Percentiles rank a stretch among this genome's conserved stretches.
Evolutionary conservation across 257 asterid genomes (phyloP).

Genomic region (Gardenia jasminoides): DNA sequence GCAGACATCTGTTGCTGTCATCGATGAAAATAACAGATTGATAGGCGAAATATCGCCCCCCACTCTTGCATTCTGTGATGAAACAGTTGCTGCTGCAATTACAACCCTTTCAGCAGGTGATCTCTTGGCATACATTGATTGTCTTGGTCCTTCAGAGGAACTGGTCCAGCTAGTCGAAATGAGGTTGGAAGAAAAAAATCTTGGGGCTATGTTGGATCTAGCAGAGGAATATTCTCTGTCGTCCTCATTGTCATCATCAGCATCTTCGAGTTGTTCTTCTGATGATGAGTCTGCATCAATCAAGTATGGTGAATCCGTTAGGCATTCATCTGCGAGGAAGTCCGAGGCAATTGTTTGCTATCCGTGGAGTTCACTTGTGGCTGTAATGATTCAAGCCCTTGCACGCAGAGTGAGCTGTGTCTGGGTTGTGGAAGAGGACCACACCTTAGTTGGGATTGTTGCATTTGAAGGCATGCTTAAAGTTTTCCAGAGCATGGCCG

Average conservation of each 20-base stretch:
- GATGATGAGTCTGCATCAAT: conserved; percentile 53
- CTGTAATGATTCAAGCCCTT: conserved; percentile 80
- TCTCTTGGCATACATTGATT: conserved; percentile 69
- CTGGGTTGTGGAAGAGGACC: conserved; percentile 75
- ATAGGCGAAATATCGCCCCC: conserved; percentile 77
- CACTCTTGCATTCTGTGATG: conserved; percentile 68
- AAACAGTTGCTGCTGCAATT: conserved; percentile 63
- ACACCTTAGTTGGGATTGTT: conserved; percentile 58
- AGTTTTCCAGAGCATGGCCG: conserved; percentile 43
- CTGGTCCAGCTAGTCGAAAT: conserved; percentile 53
- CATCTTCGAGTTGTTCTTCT: conserved; percentile 62
- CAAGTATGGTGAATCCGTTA: conserved; percentile 28
- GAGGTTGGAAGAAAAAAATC: conserved; percentile 55
- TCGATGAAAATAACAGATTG: conserved; percentile 50
- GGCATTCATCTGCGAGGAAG: conserved; percentile 47
- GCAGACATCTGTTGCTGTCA: conserved; percentile 66
- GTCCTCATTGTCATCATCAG: conserved; percentile 27
- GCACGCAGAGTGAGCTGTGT: conserved; percentile 64
- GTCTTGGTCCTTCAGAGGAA: conserved; percentile 66
- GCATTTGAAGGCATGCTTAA: conserved; percentile 59
- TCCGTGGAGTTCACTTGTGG: conserved; percentile 69
- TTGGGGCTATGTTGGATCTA: conserved; percentile 51
- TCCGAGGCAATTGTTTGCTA: conserved; percentile 66
- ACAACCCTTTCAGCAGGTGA: conserved; percentile 65
- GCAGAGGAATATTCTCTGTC: conserved; percentile 47